phyloP scores from a whole-genome alignment of 140 eudicot genomes.

The Stevia rebaudiana region DNA sequence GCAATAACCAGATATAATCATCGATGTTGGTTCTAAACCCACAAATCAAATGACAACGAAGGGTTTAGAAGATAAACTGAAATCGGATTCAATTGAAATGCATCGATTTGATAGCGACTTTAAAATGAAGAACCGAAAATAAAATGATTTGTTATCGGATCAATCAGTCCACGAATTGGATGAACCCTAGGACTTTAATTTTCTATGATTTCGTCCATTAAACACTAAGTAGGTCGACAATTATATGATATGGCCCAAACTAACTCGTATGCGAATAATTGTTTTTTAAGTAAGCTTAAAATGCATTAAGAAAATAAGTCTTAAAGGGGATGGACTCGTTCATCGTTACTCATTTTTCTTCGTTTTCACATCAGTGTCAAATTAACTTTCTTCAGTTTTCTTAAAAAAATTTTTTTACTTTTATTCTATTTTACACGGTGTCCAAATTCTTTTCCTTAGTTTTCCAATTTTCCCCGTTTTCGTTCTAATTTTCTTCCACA shows the following conservation, averaged over 20 bases:
- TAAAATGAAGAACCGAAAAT: background rate
- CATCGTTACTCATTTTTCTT: no score
- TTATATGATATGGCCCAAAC: background rate
- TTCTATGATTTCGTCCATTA: background rate
- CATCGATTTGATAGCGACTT: background rate
- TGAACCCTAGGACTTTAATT: conserved; percentile 26
- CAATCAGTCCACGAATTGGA: conserved; percentile 14
- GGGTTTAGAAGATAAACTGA: conserved; percentile 16
- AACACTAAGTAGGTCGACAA: background rate
- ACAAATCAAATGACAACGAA: background rate
- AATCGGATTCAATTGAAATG: background rate
- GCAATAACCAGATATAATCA: conserved; percentile 9
- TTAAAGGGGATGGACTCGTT: no score
- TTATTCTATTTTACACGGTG: no score
- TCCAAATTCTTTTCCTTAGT: no score
- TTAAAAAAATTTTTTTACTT: no score
- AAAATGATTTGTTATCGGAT: background rate
- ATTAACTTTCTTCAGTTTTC: no score
- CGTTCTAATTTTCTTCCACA: no score
- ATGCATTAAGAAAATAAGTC: background rate
- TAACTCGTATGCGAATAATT: background rate
- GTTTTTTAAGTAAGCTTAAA: background rate
- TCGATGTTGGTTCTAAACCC: background rate
- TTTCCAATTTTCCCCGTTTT: no score
- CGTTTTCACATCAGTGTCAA: no score